phyloP scores from a whole-genome alignment of 768 basidiomycete genomes.

The Tylopilus plumbeoviolaceoides region DNA sequence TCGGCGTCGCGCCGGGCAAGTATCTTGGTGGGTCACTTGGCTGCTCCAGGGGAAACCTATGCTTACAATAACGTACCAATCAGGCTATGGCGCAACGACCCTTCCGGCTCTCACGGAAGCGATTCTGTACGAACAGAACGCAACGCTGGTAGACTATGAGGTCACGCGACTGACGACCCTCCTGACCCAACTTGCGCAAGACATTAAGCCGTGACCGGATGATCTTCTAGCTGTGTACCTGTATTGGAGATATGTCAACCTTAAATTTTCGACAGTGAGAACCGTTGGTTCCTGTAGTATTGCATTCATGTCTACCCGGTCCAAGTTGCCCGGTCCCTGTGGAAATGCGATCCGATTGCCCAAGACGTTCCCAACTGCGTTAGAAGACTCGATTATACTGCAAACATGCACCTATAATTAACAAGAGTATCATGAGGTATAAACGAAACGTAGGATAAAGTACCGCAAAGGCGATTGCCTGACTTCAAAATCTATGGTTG shows the following conservation, averaged over 20 bases:
- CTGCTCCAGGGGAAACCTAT: not conserved
- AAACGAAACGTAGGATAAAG: constrained; percentile 11
- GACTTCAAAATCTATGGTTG: constrained; percentile 9
- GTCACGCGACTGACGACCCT: constrained; percentile 49
- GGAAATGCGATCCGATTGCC: not conserved
- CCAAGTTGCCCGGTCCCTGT: too few relatives aligned
- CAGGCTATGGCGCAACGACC: constrained; percentile 82
- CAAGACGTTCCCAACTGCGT: not conserved
- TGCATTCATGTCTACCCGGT: too few relatives aligned
- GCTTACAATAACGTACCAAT: not conserved
- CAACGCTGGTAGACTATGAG: constrained; percentile 58
- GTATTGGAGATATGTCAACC: too few relatives aligned
- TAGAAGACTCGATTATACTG: constrained; percentile 9
- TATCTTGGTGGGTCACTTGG: constrained; percentile 58
- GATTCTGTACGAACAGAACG: constrained; percentile 63
- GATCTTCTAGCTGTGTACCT: too few relatives aligned
- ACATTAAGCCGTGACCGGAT: constrained; percentile 13
- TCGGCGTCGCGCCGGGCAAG: constrained; percentile 84
- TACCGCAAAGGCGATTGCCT: not conserved
- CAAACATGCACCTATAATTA: constrained; percentile 12
- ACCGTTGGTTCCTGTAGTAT: too few relatives aligned
- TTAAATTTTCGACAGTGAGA: too few relatives aligned
- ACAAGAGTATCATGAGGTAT: constrained; percentile 10
- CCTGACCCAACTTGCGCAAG: constrained; percentile 48
- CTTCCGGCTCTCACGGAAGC: constrained; percentile 79